Evolutionary conservation across 73 alveolate genomes (phyloP), one percentile per base, ranked within the genome.

Genomic region (Paramecium biaurelia): DNA sequence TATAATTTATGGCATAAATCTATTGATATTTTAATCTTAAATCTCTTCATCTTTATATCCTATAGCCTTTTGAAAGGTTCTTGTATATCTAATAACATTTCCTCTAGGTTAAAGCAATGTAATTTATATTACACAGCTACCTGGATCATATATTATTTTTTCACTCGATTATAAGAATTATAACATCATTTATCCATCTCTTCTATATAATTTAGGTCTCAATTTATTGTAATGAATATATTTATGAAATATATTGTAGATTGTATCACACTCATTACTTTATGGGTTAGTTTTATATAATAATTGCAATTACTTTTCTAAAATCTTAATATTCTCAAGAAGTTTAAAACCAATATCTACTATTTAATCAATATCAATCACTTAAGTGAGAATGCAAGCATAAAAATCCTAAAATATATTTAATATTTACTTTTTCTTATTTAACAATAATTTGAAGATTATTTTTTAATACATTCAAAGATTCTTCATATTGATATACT

Each of bases 91-190:
- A 5, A 79, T 42, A 20, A 79, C 56, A 26, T 32, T 79, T 79
- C 90, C 90, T 10, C 90, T 79, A 14, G 90, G 90, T 79, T 79
- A 24, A 2, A 79, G 42, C 28, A 79, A 79, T 7, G 90, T 79
- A 18, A 79, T 79, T 79, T 79, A 47, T 20, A 79, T 79, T 47
- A 79, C 90, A 79, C 70, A 79, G 8, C 47, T 42, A 7, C 56
- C 90, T 20, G 76, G 70, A 79, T 79, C 90, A 79, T 42, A 79
- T 12, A 79, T 74, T 28, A 37, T 37, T 41, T 15, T 74, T 37
- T 74, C 87, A 34, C 20, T 37, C 8, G 63, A 37, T 74, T 74
- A 74, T 20, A 37, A 21, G 28, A 74, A 74, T 74, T 74, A 20
- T 6, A 41, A 21, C 57, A 74, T 37, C 57, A 34, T 11, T 41